phyloP scores from a whole-genome alignment of 139 green algal genomes.

The Coelastrella sp. region DNA sequence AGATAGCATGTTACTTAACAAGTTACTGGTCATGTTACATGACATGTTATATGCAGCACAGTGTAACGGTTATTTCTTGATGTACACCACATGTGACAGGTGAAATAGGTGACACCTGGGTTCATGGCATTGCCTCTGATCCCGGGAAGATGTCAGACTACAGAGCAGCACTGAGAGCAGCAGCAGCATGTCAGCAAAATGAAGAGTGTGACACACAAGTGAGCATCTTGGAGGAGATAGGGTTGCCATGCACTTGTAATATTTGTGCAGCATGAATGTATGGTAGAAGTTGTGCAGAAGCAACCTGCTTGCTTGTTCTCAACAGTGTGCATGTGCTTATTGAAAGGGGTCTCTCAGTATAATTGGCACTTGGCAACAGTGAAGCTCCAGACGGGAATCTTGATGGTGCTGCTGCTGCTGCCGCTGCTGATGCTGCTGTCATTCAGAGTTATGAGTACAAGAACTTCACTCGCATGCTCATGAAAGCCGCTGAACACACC shows the following conservation, averaged over 20 bases:
- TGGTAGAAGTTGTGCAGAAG: background rate
- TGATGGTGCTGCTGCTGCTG: background rate
- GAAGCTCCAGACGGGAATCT: too few relatives aligned
- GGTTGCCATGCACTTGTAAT: too few relatives aligned
- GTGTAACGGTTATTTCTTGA: too few relatives aligned
- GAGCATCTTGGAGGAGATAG: background rate
- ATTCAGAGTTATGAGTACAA: conserved; percentile 53
- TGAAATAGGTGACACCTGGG: conserved; percentile 78
- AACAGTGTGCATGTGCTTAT: too few relatives aligned
- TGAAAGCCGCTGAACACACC: conserved; percentile 79
- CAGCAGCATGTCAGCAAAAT: background rate
- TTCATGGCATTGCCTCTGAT: conserved; percentile 66
- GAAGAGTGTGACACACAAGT: background rate
- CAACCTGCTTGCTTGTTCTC: background rate
- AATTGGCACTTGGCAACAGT: background rate
- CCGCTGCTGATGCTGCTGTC: background rate
- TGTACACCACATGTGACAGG: too few relatives aligned
- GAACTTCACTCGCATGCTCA: conserved; percentile 63
- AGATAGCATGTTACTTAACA: too few relatives aligned
- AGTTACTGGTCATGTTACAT: too few relatives aligned
- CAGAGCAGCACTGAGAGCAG: conserved; percentile 57
- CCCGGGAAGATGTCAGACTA: conserved; percentile 59
- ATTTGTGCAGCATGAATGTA: too few relatives aligned
- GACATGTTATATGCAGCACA: too few relatives aligned
- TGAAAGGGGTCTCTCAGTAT: too few relatives aligned